Evolutionary conservation across 225 moss, liverwort and hornwort genomes (phyloP).

Genomic region (Physcomitrium patens): DNA sequence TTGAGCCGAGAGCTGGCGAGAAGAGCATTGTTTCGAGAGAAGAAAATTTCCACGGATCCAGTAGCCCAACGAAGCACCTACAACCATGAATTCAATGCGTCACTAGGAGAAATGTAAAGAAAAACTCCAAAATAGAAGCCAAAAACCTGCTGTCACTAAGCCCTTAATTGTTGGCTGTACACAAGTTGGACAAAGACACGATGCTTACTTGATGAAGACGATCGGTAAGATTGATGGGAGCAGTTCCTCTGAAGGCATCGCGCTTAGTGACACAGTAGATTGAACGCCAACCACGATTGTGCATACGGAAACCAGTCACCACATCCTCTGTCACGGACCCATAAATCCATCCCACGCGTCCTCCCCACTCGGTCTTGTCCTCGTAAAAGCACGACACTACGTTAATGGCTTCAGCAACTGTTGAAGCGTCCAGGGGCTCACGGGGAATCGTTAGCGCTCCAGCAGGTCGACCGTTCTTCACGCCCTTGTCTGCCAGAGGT

Average conservation of each 20-base stretch:
- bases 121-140: no score
- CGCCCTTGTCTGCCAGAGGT: constrained; percentile 76
- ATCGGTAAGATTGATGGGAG: constrained; percentile 95
- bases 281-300: constrained; percentile 96
- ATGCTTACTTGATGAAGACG: constrained; percentile 75
- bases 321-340: constrained; percentile 98
- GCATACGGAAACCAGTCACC: constrained; percentile 96
- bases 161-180: no score
- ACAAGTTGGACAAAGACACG: no score
- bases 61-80: constrained; percentile 97
- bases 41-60: constrained; percentile 95
- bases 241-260: constrained; percentile 91
- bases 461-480: constrained; percentile 68
- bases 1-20: constrained; percentile 84
- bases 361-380: constrained; percentile 95
- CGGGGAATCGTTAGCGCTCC: constrained; percentile 79
- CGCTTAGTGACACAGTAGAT: constrained; percentile 90
- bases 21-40: constrained; percentile 88
- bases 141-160: no score
- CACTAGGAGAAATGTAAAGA: neutral
- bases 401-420: constrained; percentile 89
- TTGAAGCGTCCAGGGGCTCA: constrained; percentile 88
- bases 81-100: neutral
- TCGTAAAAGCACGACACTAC: constrained; percentile 96
- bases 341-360: constrained; percentile 94